phyloP scores from a whole-genome alignment of 2,329 filamentous ascomycete species.

The Xylariaceae sp. region DNA sequence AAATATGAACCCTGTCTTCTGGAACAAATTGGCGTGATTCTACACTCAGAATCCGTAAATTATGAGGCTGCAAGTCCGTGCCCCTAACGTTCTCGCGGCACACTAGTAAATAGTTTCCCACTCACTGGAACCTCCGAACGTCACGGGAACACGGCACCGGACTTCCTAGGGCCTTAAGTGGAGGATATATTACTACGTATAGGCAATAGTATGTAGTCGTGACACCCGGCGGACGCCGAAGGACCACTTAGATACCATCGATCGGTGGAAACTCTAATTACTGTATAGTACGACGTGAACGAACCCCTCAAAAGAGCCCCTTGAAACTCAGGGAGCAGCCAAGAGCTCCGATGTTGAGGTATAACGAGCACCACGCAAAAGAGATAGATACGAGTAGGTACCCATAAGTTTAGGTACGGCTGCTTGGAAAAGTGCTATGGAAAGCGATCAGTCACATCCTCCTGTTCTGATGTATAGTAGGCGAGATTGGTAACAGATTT shows the following conservation, averaged over 20 bases:
- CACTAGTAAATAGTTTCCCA: constrained; percentile 14
- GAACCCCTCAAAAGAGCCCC: no score
- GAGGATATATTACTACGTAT: constrained; percentile 1
- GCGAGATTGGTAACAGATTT: constrained; percentile 20
- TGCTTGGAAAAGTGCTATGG: background rate
- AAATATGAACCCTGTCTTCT: constrained; percentile 1
- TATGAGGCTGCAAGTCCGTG: constrained; percentile 20
- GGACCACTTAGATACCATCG: background rate
- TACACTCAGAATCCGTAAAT: constrained; percentile 1
- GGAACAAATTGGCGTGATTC: constrained; percentile 7
- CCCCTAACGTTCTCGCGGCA: constrained; percentile 16
- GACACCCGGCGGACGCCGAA: background rate
- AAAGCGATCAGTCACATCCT: constrained; percentile 7
- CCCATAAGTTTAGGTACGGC: background rate
- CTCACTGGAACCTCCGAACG: constrained; percentile 19
- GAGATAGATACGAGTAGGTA: background rate
- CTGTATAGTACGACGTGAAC: background rate
- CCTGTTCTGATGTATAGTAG: constrained; percentile 5
- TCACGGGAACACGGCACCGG: constrained; percentile 19
- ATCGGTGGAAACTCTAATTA: background rate
- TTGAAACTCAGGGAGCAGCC: no score
- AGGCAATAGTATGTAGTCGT: background rate
- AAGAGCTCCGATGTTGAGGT: no score
- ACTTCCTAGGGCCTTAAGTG: constrained; percentile 7
- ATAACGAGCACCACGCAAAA: no score